A percentile compares a stretch with the other conserved stretches of the same genome.
Evolutionary conservation across 2,329 filamentous ascomycete species (phyloP).

Genomic region (Pyricularia sp.): DNA sequence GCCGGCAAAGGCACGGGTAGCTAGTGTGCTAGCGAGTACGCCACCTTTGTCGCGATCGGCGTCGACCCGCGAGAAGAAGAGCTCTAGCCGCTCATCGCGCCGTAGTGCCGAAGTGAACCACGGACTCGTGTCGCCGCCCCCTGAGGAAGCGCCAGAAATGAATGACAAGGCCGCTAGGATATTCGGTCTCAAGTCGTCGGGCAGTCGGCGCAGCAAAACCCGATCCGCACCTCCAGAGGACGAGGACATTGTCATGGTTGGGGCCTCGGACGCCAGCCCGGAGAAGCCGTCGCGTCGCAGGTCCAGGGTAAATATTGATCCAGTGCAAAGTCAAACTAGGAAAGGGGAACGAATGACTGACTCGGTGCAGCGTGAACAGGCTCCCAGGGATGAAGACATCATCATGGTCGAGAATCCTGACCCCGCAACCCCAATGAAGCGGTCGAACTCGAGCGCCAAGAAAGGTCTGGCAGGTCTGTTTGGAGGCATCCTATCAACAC

Average conservation of each 20-base stretch:
- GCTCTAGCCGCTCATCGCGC: slow-evolving; percentile 49
- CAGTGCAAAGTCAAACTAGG: neutral
- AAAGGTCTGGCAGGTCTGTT: slow-evolving; percentile 54
- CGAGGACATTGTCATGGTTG: slow-evolving; percentile 40
- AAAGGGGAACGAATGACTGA: neutral
- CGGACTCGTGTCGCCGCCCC: slow-evolving; percentile 62
- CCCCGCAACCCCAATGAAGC: slow-evolving; percentile 39
- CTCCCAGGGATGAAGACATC: slow-evolving; percentile 44
- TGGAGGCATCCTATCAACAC: slow-evolving; percentile 39
- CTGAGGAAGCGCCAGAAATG: slow-evolving; percentile 52
- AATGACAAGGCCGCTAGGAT: slow-evolving; percentile 71
- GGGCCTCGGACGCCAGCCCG: slow-evolving; percentile 28
- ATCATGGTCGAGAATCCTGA: slow-evolving; percentile 45
- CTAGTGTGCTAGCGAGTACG: slow-evolving; percentile 59
- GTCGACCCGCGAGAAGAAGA: slow-evolving; percentile 57
- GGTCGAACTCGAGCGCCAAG: slow-evolving; percentile 53
- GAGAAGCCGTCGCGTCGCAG: slow-evolving; percentile 37
- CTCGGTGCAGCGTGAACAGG: neutral
- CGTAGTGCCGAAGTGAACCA: slow-evolving; percentile 58
- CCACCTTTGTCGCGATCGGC: slow-evolving; percentile 60
- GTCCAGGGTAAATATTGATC: slow-evolving; percentile 28
- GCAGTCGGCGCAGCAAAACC: slow-evolving; percentile 34
- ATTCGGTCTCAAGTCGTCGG: slow-evolving; percentile 46
- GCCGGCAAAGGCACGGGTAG: slow-evolving; percentile 42
- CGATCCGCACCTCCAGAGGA: slow-evolving; percentile 22